Evolutionary conservation across 1,139 yeast species (phyloP).

Genomic region (Geotrichum fermentans): DNA sequence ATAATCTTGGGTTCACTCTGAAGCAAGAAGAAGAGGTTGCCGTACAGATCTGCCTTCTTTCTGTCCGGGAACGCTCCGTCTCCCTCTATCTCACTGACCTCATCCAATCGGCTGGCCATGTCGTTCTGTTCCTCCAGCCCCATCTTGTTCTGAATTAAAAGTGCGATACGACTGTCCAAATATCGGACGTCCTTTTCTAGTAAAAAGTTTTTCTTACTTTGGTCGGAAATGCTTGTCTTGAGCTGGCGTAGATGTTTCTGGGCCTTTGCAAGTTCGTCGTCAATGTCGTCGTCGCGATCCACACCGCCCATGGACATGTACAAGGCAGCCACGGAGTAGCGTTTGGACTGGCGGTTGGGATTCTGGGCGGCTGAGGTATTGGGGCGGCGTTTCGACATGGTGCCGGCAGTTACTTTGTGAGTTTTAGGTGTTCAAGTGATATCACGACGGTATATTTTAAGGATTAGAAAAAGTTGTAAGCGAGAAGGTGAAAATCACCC

Average conservation of each 20-base stretch:
- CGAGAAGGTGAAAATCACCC: neutral
- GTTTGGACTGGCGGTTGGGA: conserved; percentile 36
- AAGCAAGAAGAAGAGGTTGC: conserved; percentile 39
- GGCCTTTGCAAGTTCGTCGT: conserved; percentile 39
- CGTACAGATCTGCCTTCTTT: conserved; percentile 36
- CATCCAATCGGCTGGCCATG: conserved; percentile 37
- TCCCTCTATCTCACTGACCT: conserved; percentile 22
- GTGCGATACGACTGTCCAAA: conserved; percentile 41
- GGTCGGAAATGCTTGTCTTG: conserved; percentile 39
- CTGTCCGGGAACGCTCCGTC: conserved; percentile 31
- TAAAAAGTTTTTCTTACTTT: conserved; percentile 39
- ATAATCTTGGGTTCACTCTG: conserved; percentile 42
- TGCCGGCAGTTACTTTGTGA: neutral
- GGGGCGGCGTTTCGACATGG: neutral
- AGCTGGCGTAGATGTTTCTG: conserved; percentile 38
- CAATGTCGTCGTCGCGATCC: conserved; percentile 39
- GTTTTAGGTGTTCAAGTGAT: neutral
- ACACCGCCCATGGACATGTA: conserved; percentile 41
- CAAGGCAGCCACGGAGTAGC: conserved; percentile 39
- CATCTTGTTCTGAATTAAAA: conserved; percentile 41
- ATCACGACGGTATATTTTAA: no score
- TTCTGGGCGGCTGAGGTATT: conserved; percentile 1
- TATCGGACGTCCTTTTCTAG: conserved; percentile 42
- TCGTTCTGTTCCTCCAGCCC: conserved; percentile 40
- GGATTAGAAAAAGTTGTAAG: neutral